Evolutionary conservation across 208 protist genomes (phyloP).

Genomic region (Tritrichomonas musculus): DNA sequence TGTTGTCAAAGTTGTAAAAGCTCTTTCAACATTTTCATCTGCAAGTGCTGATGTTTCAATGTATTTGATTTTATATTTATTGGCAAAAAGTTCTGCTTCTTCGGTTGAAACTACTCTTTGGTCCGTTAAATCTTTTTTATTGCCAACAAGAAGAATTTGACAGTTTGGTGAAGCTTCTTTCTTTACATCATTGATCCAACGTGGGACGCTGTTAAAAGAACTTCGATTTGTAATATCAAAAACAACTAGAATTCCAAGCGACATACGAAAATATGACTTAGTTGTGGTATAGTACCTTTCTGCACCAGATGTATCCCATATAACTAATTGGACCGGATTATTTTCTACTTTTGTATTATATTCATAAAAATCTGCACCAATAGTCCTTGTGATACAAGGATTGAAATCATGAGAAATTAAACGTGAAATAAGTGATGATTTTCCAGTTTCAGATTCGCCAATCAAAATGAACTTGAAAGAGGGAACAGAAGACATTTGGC

Average conservation of each 20-base stretch:
- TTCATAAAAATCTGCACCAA: not conserved
- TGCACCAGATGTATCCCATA: conserved; percentile 7
- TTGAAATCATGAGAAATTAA: not conserved
- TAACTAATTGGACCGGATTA: not conserved
- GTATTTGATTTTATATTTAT: not conserved
- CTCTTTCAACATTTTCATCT: not conserved
- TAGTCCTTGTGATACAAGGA: not conserved
- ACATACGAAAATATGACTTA: not conserved
- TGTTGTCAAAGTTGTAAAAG: not conserved
- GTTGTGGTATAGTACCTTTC: not conserved
- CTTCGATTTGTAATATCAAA: not conserved
- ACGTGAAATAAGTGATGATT: not conserved
- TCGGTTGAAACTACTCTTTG: not conserved
- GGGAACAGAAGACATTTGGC: too few species aligned
- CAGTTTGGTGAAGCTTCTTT: not conserved
- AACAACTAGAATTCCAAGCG: not conserved
- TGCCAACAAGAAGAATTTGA: not conserved
- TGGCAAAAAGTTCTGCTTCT: not conserved
- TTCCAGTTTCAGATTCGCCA: not conserved
- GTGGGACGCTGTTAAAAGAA: not conserved
- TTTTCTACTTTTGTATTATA: not conserved
- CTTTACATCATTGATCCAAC: not conserved
- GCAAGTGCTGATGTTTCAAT: not conserved
- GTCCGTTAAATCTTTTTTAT: not conserved
- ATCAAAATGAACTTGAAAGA: not conserved